Percentiles rank a stretch among this genome's conserved stretches.
phyloP scores from a whole-genome alignment of 139 green algal species.

The Tetraselmis chui region DNA sequence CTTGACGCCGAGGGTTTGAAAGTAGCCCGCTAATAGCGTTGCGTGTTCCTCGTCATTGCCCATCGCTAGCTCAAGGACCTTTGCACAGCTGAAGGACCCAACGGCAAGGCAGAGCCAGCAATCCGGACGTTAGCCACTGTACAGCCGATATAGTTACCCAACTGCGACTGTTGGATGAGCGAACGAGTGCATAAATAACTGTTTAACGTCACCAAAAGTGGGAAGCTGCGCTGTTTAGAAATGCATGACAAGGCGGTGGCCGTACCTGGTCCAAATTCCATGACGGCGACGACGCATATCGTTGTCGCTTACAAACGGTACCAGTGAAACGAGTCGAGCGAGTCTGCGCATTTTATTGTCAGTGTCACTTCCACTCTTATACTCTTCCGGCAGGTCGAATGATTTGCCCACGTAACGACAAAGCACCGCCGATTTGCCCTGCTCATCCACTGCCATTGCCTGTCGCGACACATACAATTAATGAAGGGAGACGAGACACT shows the following conservation, averaged over 20 bases:
- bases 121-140: too few species aligned
- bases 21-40: constrained; percentile 48
- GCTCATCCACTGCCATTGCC: constrained; percentile 27
- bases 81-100: constrained; percentile 18
- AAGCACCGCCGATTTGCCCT: constrained; percentile 38
- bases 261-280: constrained; percentile 39
- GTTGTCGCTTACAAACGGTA: constrained; percentile 11
- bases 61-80: constrained; percentile 30
- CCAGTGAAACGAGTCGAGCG: constrained; percentile 1
- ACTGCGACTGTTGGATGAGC: too few species aligned
- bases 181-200: too few species aligned
- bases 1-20: constrained; percentile 9
- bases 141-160: too few species aligned
- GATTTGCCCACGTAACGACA: constrained; percentile 37
- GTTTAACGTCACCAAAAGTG: too few species aligned
- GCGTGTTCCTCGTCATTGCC: constrained; percentile 50
- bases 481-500: not conserved
- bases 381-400: constrained; percentile 3
- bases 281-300: constrained; percentile 23
- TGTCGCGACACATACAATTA: constrained; percentile 1
- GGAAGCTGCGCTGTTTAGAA: too few species aligned
- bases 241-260: too few species aligned
- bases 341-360: constrained; percentile 9
- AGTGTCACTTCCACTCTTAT: not conserved
- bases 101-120: too few species aligned